phyloP scores from a whole-genome alignment of 1,284 basidiomycete genomes.

The Trichosporon sp. region DNA sequence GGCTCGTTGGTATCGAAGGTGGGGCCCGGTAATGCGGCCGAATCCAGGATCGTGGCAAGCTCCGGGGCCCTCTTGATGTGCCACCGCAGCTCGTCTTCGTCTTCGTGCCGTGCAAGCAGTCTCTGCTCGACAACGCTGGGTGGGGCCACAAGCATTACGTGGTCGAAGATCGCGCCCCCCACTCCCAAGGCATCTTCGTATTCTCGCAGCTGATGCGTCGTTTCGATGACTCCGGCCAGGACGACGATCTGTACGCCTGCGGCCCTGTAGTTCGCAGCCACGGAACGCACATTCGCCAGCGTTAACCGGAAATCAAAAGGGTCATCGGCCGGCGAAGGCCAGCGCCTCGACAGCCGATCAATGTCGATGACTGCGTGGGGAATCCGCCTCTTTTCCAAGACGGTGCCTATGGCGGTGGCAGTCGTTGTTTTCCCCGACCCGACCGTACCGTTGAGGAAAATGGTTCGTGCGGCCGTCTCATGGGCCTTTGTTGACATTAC shows the following conservation, averaged over 20 bases:
- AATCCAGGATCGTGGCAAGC: conserved; percentile 12
- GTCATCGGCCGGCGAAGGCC: not conserved
- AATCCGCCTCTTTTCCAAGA: not conserved
- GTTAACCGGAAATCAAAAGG: conserved; percentile 6
- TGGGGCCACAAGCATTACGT: conserved; percentile 19
- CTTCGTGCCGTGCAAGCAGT: not conserved
- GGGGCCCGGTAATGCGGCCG: conserved; percentile 19
- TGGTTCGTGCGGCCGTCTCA: not conserved
- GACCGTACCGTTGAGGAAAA: conserved; percentile 20
- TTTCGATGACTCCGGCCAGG: conserved; percentile 16
- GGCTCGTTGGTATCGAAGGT: not conserved
- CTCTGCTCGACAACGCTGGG: not conserved
- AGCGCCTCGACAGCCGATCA: not conserved
- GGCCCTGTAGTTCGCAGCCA: conserved; percentile 15
- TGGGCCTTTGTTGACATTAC: not conserved
- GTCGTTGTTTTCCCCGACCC: conserved; percentile 23
- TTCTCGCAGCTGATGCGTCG: not conserved
- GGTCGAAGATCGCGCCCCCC: not conserved
- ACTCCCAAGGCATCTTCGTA: not conserved
- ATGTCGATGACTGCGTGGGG: conserved; percentile 23
- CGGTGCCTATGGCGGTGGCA: conserved; percentile 13
- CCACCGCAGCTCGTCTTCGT: not conserved
- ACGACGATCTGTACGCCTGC: conserved; percentile 16
- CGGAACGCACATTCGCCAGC: conserved; percentile 4
- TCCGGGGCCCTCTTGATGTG: conserved; percentile 16